Base-by-base conservation (phyloP, 352 stramenopile genomes). In the Globisporangium emineosum region DNA sequence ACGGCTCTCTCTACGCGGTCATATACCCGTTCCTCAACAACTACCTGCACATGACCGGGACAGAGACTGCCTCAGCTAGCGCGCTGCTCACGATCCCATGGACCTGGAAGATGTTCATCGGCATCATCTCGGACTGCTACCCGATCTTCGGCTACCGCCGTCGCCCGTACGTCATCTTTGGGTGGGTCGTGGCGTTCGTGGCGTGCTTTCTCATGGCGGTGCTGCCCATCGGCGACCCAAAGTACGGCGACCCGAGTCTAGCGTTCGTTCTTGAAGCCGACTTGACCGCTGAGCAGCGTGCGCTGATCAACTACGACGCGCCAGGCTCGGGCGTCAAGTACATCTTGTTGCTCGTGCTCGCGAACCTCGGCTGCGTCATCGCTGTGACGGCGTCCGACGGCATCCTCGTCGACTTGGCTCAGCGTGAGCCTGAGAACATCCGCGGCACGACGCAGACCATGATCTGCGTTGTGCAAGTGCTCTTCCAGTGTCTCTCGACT, bases 51-150 rank as follows among this genome's bases (percentile, higher is more conserved):
- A 67, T 73, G 30, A 37, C 50, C 5, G 60, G 61, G 21, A 66
- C 63, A 2, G 45, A 68, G 27, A 67, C 51, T 25, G 66, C 64
- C 6, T 68, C 71, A 19, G 62, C 56, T 13, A 70, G 32, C 32
- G 63, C 64, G 7, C n/a, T 86, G 13, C 37, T 45, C 37, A 21
- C 37, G 17, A 45, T 90, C 12, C 75, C 74, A 35, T 90, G 78
- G 77, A 75, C 65, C 2, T 83, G 81, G 61, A 84, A 86, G 51
- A 73, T 85, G 17, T 62, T 86, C 23, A 81, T 85, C 60, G 81
- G 81, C 47, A 72, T 84, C 40, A 25, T 83, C 33, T 68, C 72
- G 19, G 72, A 83, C 50, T 65, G 57, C 37, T 62, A 67, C 8
- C 75, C 75, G 13, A 72, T 83, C 54, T 72, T 64, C 23, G 70